Evolutionary conservation across 1,284 basidiomycete species (phyloP), one percentile per base, ranked within the genome.

Genomic region (Cutaneotrichosporon sp.): DNA sequence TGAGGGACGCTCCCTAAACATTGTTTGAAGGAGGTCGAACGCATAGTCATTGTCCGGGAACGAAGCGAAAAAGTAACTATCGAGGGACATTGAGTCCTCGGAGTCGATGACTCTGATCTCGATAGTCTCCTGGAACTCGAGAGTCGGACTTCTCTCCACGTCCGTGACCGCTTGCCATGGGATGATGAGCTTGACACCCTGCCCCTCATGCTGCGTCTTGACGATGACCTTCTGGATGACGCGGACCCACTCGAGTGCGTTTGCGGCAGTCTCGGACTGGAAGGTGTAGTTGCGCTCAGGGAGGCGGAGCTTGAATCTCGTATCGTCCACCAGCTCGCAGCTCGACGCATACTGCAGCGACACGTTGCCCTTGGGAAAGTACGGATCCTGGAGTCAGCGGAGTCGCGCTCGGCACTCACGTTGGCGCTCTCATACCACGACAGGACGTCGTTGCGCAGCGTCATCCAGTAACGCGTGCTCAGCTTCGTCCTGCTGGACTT

Each of bases 351-450:
- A 96, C 58, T 92, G 88, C 27, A 98, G 77, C 64, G 96, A 90
- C 29, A 96, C 81, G 53, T 96, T 92, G 20, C 92, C 94, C 61
- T 92, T 88, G 7, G 93, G 90, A 72, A 98, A 97, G 75, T 97
- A 98, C 0, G 91, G 92, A 63, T 97, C 91, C 84, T 90, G 60
- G 0, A 16, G 27, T 37, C 8, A 52, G 25, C 19, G 45, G 22
- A 14, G 6, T 8, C 11, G 5, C 1, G 4, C 4, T 11, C 10
- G 9, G 25, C 6, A 66, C 82, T 75, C 67, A 89, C 89, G 49
- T 87, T 84, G 39, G 90, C 88, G n/a, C 87, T 90, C 57, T 90
- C 87, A 70, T 90, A 96, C 93, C 93, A 97, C 16, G 88, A 90
- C 32, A 97, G 76, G 0, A 90, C 88, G 65, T 91, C 90, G 61